phyloP scores from a whole-genome alignment of 2,329 filamentous ascomycete genomes.

The Gremmenia infestans region DNA sequence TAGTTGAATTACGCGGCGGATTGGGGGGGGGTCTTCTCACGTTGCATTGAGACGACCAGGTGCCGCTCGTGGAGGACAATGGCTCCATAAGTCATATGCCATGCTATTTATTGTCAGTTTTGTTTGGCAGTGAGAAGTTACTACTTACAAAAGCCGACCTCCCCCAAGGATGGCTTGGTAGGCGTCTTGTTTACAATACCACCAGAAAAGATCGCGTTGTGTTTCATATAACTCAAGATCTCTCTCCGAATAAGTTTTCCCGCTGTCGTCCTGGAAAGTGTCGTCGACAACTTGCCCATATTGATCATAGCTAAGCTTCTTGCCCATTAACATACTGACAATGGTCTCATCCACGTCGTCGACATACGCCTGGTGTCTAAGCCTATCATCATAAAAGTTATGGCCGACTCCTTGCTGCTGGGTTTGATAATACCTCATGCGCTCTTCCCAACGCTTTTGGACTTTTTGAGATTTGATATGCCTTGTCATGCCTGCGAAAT shows the following conservation, averaged over 20 bases:
- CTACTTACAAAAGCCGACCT: slow-evolving; percentile 67
- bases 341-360: slow-evolving; percentile 50
- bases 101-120: slow-evolving; percentile 34
- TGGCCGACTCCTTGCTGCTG: slow-evolving; percentile 6
- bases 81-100: slow-evolving; percentile 75
- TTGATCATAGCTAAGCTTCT: slow-evolving; percentile 52
- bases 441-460: slow-evolving; percentile 29
- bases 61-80: slow-evolving; percentile 79
- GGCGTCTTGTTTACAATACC: slow-evolving; percentile 90
- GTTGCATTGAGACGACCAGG: slow-evolving; percentile 71
- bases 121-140: not conserved
- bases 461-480: slow-evolving; percentile 60
- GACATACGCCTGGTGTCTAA: slow-evolving; percentile 24
- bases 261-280: slow-evolving; percentile 2
- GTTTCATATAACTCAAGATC: slow-evolving; percentile 80
- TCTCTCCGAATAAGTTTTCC: slow-evolving; percentile 29
- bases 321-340: slow-evolving; percentile 53
- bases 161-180: slow-evolving; percentile 89
- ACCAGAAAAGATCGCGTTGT: slow-evolving; percentile 87
- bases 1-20: slow-evolving; percentile 12
- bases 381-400: slow-evolving; percentile 13
- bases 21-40: slow-evolving; percentile 39
- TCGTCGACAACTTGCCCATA: slow-evolving; percentile 43
- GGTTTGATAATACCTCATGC: slow-evolving; percentile 21
- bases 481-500: slow-evolving; percentile 68